Conservation (phyloP, 2,329 filamentous ascomycete genomes). For the Cladosporium phlei region DNA sequence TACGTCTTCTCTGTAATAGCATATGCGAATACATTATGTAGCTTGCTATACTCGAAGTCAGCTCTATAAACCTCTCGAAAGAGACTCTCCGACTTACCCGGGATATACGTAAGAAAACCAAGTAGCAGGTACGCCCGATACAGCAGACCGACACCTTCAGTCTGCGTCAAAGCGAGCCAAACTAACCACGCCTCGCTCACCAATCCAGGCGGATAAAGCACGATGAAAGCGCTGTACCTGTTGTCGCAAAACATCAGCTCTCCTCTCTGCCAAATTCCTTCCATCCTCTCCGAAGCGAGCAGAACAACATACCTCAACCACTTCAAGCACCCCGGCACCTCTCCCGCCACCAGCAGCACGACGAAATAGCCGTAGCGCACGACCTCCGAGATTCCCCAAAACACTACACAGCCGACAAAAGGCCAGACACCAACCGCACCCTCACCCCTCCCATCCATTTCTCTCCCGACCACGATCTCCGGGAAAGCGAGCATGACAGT, state of each 20-base stretch:
- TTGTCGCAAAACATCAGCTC: neutral
- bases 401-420: neutral
- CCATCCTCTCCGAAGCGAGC: no score
- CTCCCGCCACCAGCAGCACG: neutral
- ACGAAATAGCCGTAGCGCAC: conserved; percentile 1
- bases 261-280: no score
- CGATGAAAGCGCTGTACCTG: conserved; percentile 3
- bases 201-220: conserved; percentile 1
- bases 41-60: neutral
- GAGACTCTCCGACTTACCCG: neutral
- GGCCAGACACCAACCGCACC: neutral
- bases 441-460: no score
- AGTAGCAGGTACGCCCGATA: neutral
- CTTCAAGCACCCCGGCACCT: neutral
- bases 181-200: neutral
- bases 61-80: neutral
- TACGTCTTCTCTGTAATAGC: neutral
- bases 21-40: conserved; percentile 3
- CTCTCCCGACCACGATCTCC: neutral
- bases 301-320: conserved; percentile 3
- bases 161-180: neutral
- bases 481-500: neutral
- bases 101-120: neutral
- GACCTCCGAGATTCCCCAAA: neutral
- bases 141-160: neutral